phyloP scores from a whole-genome alignment of 2,329 filamentous ascomycete species.

The Graphilbum sp. region DNA sequence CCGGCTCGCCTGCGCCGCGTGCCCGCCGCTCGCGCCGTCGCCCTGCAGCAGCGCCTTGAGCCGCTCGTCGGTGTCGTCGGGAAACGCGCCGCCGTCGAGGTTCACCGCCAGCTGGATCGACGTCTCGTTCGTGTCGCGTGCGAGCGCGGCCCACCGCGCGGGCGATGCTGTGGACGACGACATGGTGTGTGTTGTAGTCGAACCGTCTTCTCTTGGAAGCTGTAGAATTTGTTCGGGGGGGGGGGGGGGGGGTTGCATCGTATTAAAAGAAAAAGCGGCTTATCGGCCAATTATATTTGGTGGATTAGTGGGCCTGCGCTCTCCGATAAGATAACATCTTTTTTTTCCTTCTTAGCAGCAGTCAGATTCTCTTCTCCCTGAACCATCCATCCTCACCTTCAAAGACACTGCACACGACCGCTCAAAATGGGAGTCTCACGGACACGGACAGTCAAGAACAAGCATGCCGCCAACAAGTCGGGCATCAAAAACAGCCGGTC shows the following conservation, averaged over 20 bases:
- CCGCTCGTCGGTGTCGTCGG: constrained; percentile 42
- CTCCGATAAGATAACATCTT: neutral
- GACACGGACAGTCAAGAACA: constrained; percentile 47
- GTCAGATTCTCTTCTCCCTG: neutral
- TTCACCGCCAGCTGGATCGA: constrained; percentile 89
- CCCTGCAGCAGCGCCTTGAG: constrained; percentile 28
- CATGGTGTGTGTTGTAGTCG: constrained; percentile 10
- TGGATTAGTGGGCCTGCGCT: too few species aligned
- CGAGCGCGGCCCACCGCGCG: constrained; percentile 55
- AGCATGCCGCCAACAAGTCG: constrained; percentile 38
- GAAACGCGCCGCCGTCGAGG: constrained; percentile 74
- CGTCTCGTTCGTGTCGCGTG: constrained; percentile 93
- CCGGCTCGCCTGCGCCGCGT: constrained; percentile 71
- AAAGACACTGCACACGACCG: too few species aligned
- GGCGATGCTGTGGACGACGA: constrained; percentile 13
- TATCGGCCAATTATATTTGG: too few species aligned
- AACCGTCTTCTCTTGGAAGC: too few species aligned
- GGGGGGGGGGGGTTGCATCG: too few species aligned
- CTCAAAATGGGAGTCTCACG: constrained; percentile 34
- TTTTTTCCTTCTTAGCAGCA: constrained; percentile 1
- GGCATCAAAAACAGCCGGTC: constrained; percentile 23
- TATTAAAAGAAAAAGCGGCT: too few species aligned
- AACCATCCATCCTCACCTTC: neutral
- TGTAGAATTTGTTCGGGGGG: too few species aligned
- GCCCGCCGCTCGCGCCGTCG: constrained; percentile 34